Conservation (phyloP, 2,329 filamentous ascomycete species). For the Orbilia blumenaviensis region DNA sequence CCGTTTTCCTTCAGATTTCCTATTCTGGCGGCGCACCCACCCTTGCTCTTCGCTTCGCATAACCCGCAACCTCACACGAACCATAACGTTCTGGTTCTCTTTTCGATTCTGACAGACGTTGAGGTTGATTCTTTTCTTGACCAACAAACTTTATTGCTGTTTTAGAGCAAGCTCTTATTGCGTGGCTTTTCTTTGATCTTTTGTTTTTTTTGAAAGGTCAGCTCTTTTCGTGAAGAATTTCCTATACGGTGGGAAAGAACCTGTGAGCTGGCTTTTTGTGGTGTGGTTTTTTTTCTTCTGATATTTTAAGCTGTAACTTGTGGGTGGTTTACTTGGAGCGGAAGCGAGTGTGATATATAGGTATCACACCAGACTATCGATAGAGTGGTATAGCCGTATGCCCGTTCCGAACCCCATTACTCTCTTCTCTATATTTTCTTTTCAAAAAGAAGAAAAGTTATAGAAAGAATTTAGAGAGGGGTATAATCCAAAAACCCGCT, state of each 20-base stretch:
- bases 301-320: no score
- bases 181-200: not conserved
- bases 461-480: no score
- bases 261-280: not conserved
- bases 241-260: not conserved
- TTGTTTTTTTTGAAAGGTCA: no score
- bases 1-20: conserved; percentile 52
- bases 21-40: conserved; percentile 35
- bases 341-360: no score
- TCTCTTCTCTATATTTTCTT: no score
- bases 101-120: no score
- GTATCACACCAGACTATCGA: no score
- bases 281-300: not conserved
- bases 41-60: not conserved
- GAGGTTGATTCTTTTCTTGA: no score
- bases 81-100: not conserved
- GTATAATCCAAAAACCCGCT: not conserved
- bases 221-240: not conserved
- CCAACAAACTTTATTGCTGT: not conserved
- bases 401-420: no score
- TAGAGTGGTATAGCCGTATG: not conserved
- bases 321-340: no score
- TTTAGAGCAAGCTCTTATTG: not conserved
- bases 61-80: not conserved
- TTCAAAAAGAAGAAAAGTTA: no score